phyloP scores from a whole-genome alignment of 2,329 filamentous ascomycete genomes.

The Fusarium mexicanum region DNA sequence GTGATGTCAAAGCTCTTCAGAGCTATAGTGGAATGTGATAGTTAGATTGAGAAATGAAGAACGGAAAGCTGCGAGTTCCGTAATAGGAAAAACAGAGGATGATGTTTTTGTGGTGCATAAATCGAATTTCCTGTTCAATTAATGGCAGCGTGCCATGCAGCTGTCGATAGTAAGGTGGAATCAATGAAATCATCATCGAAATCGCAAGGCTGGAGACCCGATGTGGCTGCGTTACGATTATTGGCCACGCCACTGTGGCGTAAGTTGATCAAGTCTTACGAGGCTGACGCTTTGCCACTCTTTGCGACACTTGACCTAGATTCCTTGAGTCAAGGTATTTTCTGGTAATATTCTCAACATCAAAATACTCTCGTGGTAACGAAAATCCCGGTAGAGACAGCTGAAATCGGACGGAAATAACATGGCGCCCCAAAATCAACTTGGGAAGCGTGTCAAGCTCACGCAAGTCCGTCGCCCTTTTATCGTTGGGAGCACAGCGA shows the following conservation, averaged over 20 bases:
- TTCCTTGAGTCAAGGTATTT: not conserved
- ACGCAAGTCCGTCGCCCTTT: slow-evolving; percentile 72
- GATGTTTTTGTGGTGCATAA: not conserved
- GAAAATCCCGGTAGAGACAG: not conserved
- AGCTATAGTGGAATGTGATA: slow-evolving; percentile 8
- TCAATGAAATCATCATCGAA: slow-evolving; percentile 44
- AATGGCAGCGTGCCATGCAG: not conserved
- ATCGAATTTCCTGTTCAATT: slow-evolving; percentile 18
- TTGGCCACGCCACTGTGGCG: slow-evolving; percentile 28
- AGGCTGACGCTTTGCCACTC: slow-evolving; percentile 19
- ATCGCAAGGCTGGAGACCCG: slow-evolving; percentile 31
- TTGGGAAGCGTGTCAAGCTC: slow-evolving; percentile 72
- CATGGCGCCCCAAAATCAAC: slow-evolving; percentile 69
- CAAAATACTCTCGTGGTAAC: not conserved
- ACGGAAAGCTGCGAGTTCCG: not conserved
- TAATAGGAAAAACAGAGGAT: not conserved
- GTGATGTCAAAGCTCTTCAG: slow-evolving; percentile 17
- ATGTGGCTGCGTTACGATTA: slow-evolving; percentile 24
- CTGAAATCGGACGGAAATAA: not conserved
- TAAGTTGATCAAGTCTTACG: not conserved
- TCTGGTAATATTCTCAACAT: not conserved
- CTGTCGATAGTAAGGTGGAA: slow-evolving; percentile 23
- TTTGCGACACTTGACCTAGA: not conserved
- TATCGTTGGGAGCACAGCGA: slow-evolving; percentile 82
- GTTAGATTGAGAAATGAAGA: not conserved